Conservation (phyloP, 257 asterid species). For the Solanum commersonii region DNA sequence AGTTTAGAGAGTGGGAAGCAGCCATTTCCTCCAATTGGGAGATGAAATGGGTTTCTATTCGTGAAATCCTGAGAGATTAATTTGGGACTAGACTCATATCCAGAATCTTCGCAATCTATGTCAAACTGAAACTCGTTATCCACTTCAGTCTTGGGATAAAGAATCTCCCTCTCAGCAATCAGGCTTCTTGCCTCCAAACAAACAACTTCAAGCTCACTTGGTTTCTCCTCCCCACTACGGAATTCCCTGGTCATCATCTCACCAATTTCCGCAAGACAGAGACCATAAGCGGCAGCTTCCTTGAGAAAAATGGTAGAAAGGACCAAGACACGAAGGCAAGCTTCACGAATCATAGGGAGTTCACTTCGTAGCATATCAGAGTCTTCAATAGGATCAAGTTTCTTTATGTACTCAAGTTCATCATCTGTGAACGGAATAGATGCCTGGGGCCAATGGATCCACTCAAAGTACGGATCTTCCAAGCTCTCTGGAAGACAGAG, state of each 20-base stretch:
- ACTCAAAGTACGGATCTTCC: slow-evolving; percentile 95
- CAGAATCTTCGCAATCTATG: slow-evolving; percentile 69
- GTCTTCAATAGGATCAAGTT: slow-evolving; percentile 61
- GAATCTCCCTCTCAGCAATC: slow-evolving; percentile 38
- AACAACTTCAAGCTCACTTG: slow-evolving; percentile 87
- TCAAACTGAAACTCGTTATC: slow-evolving; percentile 56
- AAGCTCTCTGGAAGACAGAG: slow-evolving; percentile 89
- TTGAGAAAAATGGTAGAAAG: slow-evolving; percentile 79
- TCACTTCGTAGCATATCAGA: slow-evolving; percentile 72
- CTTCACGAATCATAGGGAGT: slow-evolving; percentile 92
- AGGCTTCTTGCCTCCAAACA: slow-evolving; percentile 81
- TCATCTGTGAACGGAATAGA: slow-evolving; percentile 91
- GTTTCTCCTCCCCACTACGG: slow-evolving; percentile 83
- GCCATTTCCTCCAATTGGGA: slow-evolving; percentile 28
- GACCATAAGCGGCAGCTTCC: slow-evolving; percentile 75
- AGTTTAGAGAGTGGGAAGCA: slow-evolving; percentile 54
- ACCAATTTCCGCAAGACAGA: slow-evolving; percentile 92
- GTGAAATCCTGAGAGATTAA: slow-evolving; percentile 23
- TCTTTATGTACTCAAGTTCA: slow-evolving; percentile 70
- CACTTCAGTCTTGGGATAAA: slow-evolving; percentile 35
- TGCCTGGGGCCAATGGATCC: slow-evolving; percentile 99
- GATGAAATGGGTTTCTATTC: slow-evolving; percentile 29
- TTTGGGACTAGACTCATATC: slow-evolving; percentile 18
- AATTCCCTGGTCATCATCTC: slow-evolving; percentile 97
- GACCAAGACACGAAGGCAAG: slow-evolving; percentile 71